Evolutionary conservation across 1,284 basidiomycete genomes (phyloP), one percentile per base, ranked within the genome.

Genomic region (Takashimella tepidaria): DNA sequence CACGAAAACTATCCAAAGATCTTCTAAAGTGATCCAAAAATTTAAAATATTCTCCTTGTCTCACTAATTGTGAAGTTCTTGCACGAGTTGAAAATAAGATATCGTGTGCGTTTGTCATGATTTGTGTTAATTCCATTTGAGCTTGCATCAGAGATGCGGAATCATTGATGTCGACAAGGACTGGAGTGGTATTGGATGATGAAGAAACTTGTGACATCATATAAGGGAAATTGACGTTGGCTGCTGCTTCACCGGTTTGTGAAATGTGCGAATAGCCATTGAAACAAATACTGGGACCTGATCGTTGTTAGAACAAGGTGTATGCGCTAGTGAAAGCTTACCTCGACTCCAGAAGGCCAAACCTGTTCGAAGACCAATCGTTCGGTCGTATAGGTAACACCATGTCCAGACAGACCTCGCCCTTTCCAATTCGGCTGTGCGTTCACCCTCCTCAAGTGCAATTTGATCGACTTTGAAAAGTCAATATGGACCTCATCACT

Each of bases 101-200:
- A 55, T 77, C 76, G 61, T 77, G 75, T 1, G 74, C 74, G 52
- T 72, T 74, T 5, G 76, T 76, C 76, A 77, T 77, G 54, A 74
- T 76, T 54, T 77, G 73, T 23, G 73, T 76, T 20, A 77, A 59
- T 52, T 77, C 76, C 47, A 72, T 66, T 16, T 67, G 54, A 8
- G 66, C 64, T 50, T 73, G 71, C 62, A 73, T 70, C 45, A 72
- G 49, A 19, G 66, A 64, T 11, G 71, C 70, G 31, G 62, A 67
- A 55, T 69, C 66, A 52, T 61, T 55, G 27, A 50, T 40, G 52
- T 55, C 59, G 12, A 50, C 20, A 16, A 47, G 45, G 3, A 44
- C 24, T 10, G 50, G 55, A 0, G 45, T 19, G 2, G 49, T 27
- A 2, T 21, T 19, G 5, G 52, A 43, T 5, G 45, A 41, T 22